Percentiles rank a stretch among this genome's conserved stretches.
Conservation (phyloP, 805 yeast species). For the Alloascoidea africana region DNA sequence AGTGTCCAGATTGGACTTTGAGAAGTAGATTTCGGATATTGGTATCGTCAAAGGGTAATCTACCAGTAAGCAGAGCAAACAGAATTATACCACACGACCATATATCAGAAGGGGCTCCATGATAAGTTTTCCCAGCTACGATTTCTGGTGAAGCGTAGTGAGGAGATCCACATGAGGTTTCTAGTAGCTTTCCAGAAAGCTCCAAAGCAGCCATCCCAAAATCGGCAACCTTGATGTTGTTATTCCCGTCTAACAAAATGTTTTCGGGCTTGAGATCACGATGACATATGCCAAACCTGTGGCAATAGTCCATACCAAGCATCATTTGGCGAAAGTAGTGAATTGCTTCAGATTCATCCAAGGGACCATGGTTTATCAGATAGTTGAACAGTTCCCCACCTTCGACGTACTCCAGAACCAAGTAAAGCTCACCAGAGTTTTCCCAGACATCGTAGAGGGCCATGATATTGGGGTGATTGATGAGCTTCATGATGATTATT, state of each 20-base stretch:
- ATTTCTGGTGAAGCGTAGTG: slow-evolving; percentile 86
- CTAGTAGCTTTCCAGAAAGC: slow-evolving; percentile 50
- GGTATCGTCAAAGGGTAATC: slow-evolving; percentile 74
- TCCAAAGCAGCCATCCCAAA: slow-evolving; percentile 87
- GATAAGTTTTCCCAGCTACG: slow-evolving; percentile 62
- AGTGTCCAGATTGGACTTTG: slow-evolving; percentile 66
- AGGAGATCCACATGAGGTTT: slow-evolving; percentile 79
- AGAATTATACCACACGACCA: slow-evolving; percentile 83
- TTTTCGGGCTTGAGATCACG: slow-evolving; percentile 78
- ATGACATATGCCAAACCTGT: slow-evolving; percentile 64
- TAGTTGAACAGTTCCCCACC: slow-evolving; percentile 76
- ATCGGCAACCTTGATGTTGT: slow-evolving; percentile 66
- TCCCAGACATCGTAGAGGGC: slow-evolving; percentile 81
- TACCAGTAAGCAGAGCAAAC: slow-evolving; percentile 67
- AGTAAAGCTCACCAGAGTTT: slow-evolving; percentile 59
- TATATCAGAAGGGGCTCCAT: slow-evolving; percentile 75
- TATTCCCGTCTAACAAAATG: slow-evolving; percentile 41
- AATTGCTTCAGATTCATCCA: slow-evolving; percentile 58
- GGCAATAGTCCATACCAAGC: slow-evolving; percentile 69
- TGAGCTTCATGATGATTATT: slow-evolving; percentile 70
- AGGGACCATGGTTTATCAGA: slow-evolving; percentile 53
- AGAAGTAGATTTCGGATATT: slow-evolving; percentile 54
- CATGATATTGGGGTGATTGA: slow-evolving; percentile 66
- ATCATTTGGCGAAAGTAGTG: slow-evolving; percentile 66
- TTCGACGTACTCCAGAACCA: slow-evolving; percentile 71